Conservation (phyloP, 768 basidiomycete species). For the Mycena maculata region DNA sequence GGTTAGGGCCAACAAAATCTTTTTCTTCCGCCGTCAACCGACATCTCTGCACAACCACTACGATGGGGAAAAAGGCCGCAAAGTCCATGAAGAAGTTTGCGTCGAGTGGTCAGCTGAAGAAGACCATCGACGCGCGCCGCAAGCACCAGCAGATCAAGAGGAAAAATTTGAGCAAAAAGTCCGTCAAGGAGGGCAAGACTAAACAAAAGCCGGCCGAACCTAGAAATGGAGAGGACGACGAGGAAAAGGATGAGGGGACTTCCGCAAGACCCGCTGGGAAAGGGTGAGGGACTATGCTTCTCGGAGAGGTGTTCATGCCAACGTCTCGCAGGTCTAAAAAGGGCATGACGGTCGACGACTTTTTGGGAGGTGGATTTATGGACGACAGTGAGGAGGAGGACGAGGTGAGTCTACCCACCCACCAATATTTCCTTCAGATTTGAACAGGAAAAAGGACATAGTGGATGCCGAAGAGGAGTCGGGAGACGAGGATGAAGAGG, state of each 20-base stretch:
- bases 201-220: constrained; percentile 27
- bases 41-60: not conserved
- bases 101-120: constrained; percentile 88
- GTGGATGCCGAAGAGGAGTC: constrained; percentile 41
- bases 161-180: constrained; percentile 72
- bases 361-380: constrained; percentile 81
- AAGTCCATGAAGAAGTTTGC: constrained; percentile 92
- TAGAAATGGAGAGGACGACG: constrained; percentile 37
- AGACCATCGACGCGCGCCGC: constrained; percentile 84
- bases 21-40: not conserved
- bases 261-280: constrained; percentile 40
- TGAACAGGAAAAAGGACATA: constrained; percentile 37
- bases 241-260: constrained; percentile 46
- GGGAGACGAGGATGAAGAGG: constrained; percentile 53
- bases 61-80: constrained; percentile 68
- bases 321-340: constrained; percentile 50
- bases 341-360: constrained; percentile 80
- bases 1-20: not conserved
- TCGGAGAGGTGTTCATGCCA: not conserved
- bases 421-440: not conserved
- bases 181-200: constrained; percentile 52
- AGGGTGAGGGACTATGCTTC: constrained; percentile 38
- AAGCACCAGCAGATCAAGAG: constrained; percentile 83
- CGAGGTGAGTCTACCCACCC: constrained; percentile 28
- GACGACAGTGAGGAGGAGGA: constrained; percentile 63